Conservation (phyloP, 495 filamentous ascomycete species). For the Podospora bellae-mahoneyi region DNA sequence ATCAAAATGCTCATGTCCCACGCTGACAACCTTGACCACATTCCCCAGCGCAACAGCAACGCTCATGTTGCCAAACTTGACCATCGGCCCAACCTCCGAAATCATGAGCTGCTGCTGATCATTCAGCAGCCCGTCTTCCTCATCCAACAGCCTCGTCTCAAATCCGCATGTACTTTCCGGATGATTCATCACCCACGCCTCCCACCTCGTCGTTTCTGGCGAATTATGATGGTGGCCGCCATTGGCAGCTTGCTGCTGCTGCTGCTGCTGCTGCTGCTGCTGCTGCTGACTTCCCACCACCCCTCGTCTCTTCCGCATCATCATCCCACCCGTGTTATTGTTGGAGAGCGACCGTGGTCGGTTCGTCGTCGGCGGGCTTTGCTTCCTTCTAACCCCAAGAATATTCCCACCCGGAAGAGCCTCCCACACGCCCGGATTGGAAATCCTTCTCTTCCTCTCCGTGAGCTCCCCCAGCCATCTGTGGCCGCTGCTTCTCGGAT, state of each 20-base stretch:
- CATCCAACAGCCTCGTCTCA: constrained; percentile 39
- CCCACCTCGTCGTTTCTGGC: constrained; percentile 45
- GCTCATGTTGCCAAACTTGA: constrained; percentile 52
- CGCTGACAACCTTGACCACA: constrained; percentile 60
- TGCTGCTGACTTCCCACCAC: background rate
- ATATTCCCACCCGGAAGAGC: constrained; percentile 46
- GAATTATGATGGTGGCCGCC: too few relatives aligned
- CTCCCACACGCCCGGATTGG: constrained; percentile 51
- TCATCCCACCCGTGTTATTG: too few relatives aligned
- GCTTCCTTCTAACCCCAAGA: constrained; percentile 43
- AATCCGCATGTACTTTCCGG: constrained; percentile 36
- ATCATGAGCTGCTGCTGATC: constrained; percentile 51
- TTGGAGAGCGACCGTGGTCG: background rate
- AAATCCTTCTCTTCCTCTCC: constrained; percentile 36
- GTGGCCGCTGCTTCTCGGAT: constrained; percentile 19
- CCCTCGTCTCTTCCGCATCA: constrained; percentile 13
- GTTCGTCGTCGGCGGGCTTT: constrained; percentile 5
- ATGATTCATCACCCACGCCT: constrained; percentile 61
- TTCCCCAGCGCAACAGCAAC: constrained; percentile 67
- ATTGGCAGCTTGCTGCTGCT: background rate
- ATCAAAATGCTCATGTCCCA: constrained; percentile 60
- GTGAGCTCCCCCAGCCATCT: constrained; percentile 43
- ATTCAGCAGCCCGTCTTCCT: constrained; percentile 21
- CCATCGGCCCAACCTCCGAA: constrained; percentile 56
- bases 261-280: too few relatives aligned